Evolutionary conservation across 495 filamentous ascomycete species (phyloP).

Genomic region (Hyphodiscus hymeniophilus): DNA sequence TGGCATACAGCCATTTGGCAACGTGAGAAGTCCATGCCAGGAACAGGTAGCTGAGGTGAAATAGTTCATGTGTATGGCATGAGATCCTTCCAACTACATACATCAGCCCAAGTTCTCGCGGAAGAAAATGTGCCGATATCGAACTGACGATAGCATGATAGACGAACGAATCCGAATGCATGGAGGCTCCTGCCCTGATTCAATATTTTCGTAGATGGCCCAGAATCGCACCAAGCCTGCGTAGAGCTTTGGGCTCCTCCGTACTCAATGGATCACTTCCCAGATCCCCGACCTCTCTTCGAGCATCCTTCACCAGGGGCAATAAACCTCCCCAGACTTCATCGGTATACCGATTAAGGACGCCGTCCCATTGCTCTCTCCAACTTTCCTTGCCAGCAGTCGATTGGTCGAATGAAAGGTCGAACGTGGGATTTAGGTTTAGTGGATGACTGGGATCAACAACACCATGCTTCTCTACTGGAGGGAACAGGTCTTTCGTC

Average conservation of each 20-base stretch:
- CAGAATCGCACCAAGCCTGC: slow-evolving; percentile 19
- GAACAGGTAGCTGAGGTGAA: too few species aligned
- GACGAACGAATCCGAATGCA: too few species aligned
- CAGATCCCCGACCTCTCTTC: slow-evolving; percentile 42
- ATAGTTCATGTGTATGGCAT: too few species aligned
- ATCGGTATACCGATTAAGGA: slow-evolving; percentile 61
- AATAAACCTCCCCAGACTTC: slow-evolving; percentile 71
- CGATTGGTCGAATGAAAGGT: not conserved
- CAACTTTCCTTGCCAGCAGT: slow-evolving; percentile 36
- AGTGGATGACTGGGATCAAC: slow-evolving; percentile 14
- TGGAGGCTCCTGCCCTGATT: too few species aligned
- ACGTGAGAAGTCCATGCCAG: too few species aligned
- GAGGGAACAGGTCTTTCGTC: slow-evolving; percentile 13
- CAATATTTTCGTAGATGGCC: slow-evolving; percentile 16
- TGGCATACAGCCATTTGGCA: too few species aligned
- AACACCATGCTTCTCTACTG: not conserved
- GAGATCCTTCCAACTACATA: too few species aligned
- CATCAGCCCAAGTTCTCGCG: too few species aligned
- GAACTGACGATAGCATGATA: too few species aligned
- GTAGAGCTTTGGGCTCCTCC: slow-evolving; percentile 15
- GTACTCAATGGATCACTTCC: slow-evolving; percentile 25
- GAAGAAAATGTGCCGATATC: too few species aligned
- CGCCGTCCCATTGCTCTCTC: slow-evolving; percentile 49
- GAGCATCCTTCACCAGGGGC: slow-evolving; percentile 54
- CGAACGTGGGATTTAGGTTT: slow-evolving; percentile 18